Evolutionary conservation across 2,329 filamentous ascomycete genomes (phyloP), one percentile per base, ranked within the genome.

Genomic region (Paecilomyces sp.): DNA sequence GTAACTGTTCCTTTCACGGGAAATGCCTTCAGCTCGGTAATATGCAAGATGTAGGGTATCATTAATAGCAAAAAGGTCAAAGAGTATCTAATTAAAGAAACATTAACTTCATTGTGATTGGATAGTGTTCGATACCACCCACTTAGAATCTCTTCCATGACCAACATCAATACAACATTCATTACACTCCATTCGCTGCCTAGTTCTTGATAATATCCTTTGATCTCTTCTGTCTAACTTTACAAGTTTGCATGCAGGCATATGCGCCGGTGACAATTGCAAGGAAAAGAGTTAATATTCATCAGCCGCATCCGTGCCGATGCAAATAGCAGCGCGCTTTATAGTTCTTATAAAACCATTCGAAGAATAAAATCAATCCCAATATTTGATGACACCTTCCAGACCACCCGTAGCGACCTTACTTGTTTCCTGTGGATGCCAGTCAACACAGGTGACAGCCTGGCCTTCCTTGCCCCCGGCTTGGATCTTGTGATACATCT

Each of bases 371-470:
- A 63, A 55, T 73, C 82, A 97, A 82, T 97, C 94, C 91, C 92
- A 97, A 74, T 93, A 93, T 74, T 89, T 90, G 62, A 99, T 91
- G 54, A 88, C 81, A 4, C 94, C 93, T 68, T 96, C 91, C 75
- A 95, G 76, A 22, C 94, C 94, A 12, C 92, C 95, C 31, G 92
- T 95, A 1, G 88, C 90, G 36, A 97, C 87, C 81, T 97, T 97
- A 71, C 89, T 94, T 18, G 89, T 94, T 81, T 99, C 94, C 77
- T 97, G 90, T n/a, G 93, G 92, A 75, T 97, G 92, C 93, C 94
- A 99, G 73, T 90, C 89, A 60, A 94, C 85, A 65, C 88, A 90
- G n/a, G 91, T 91, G 58, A 97, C 83, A 4, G 92, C 86, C 57
- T 88, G 85, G 58, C 91, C 92, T 61, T 90, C 87, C 25, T 79